A percentile compares a stretch with the other conserved stretches of the same genome.
phyloP scores from a whole-genome alignment of 108 stramenopile genomes.

The Skeletonema tropicum region DNA sequence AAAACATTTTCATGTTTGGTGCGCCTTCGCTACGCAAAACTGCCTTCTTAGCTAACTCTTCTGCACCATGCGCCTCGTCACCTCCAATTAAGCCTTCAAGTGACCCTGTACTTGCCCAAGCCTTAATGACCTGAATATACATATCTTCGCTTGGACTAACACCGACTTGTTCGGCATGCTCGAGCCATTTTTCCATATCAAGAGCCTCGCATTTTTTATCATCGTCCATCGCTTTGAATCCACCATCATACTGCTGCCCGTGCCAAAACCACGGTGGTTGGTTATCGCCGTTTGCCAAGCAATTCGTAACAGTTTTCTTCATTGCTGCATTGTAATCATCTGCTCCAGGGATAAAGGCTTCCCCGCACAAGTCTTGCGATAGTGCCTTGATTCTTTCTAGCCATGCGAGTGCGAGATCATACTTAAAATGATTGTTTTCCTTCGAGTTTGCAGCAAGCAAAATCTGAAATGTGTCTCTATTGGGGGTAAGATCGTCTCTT shows the following conservation, averaged over 20 bases:
- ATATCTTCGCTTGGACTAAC: slow-evolving; percentile 62
- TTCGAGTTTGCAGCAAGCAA: slow-evolving; percentile 38
- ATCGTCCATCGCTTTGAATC: slow-evolving; percentile 38
- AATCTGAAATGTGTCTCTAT: slow-evolving; percentile 35
- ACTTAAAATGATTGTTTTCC: slow-evolving; percentile 45
- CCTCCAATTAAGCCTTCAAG: slow-evolving; percentile 59
- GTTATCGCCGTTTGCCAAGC: slow-evolving; percentile 22
- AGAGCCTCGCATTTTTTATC: slow-evolving; percentile 48
- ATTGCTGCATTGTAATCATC: slow-evolving; percentile 73
- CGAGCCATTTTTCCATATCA: slow-evolving; percentile 59
- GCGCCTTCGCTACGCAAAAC: background rate
- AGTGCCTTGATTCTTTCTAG: slow-evolving; percentile 52
- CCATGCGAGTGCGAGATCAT: slow-evolving; percentile 44
- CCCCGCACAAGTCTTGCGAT: slow-evolving; percentile 20
- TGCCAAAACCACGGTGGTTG: slow-evolving; percentile 52
- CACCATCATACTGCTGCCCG: slow-evolving; percentile 35
- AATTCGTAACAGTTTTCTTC: slow-evolving; percentile 1
- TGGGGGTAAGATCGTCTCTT: slow-evolving; percentile 11
- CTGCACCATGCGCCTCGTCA: slow-evolving; percentile 17
- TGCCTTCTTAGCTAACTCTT: slow-evolving; percentile 38
- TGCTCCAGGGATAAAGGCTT: slow-evolving; percentile 42
- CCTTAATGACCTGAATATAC: slow-evolving; percentile 76
- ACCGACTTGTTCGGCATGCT: slow-evolving; percentile 47
- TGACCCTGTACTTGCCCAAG: slow-evolving; percentile 73
- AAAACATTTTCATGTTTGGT: slow-evolving; percentile 57